Percentiles rank a stretch among this genome's conserved stretches.
phyloP scores from a whole-genome alignment of 441 rosid genomes.

The Gossypium trilobum region DNA sequence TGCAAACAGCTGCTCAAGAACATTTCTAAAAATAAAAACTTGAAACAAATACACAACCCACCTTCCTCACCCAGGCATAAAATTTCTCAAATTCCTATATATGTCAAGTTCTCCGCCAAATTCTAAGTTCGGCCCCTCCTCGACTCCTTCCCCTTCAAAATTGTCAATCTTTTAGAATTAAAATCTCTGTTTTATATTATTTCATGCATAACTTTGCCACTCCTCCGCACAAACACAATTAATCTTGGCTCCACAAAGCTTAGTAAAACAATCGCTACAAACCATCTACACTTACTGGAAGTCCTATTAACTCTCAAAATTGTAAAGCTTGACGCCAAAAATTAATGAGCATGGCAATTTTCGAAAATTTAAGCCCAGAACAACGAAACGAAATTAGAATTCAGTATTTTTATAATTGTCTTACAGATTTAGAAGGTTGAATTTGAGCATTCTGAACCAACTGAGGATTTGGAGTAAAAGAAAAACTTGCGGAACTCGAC shows the following conservation, averaged over 20 bases:
- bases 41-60: background rate
- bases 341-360: background rate
- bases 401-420: background rate
- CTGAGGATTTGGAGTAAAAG: background rate
- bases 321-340: background rate
- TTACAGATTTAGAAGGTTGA: constrained; percentile 6
- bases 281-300: background rate
- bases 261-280: background rate
- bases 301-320: background rate
- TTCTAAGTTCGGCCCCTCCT: background rate
- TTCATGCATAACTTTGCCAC: background rate
- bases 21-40: background rate
- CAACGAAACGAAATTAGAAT: background rate
- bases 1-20: background rate
- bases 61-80: background rate
- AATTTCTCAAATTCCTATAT: background rate
- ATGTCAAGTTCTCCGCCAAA: background rate
- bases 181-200: background rate
- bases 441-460: background rate
- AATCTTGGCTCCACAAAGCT: background rate
- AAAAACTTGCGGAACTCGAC: constrained; percentile 6
- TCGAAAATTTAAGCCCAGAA: background rate
- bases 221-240: background rate
- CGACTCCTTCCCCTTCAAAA: background rate
- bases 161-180: background rate